phyloP scores from a whole-genome alignment of 805 yeast genomes.

The Lachancea thermotolerans region DNA sequence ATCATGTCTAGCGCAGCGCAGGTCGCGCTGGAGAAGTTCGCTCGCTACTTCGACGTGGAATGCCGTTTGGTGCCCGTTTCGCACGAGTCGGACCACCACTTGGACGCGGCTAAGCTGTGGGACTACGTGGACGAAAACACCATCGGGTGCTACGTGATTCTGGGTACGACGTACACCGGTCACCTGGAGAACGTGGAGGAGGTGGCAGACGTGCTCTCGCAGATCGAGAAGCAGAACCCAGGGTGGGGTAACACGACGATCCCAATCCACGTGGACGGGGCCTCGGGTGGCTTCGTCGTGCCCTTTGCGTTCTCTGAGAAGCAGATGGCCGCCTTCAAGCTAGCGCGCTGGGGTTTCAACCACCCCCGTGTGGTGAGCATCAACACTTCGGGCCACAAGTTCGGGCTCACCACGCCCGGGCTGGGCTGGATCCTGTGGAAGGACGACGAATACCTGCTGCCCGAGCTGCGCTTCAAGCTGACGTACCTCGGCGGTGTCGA shows the following conservation, averaged over 20 bases:
- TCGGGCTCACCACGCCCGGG: slow-evolving; percentile 86
- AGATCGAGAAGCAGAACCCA: slow-evolving; percentile 40
- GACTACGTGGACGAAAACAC: slow-evolving; percentile 82
- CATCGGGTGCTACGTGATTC: slow-evolving; percentile 79
- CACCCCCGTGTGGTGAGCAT: slow-evolving; percentile 72
- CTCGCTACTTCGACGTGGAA: slow-evolving; percentile 89
- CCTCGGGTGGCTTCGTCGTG: slow-evolving; percentile 84
- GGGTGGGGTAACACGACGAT: slow-evolving; percentile 40
- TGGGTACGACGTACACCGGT: slow-evolving; percentile 92
- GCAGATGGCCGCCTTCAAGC: slow-evolving; percentile 25
- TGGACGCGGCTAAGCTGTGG: slow-evolving; percentile 55
- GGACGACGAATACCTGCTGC: slow-evolving; percentile 55
- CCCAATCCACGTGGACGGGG: slow-evolving; percentile 92
- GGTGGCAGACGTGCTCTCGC: slow-evolving; percentile 59
- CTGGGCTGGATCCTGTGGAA: slow-evolving; percentile 90
- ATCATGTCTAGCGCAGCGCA: slow-evolving; percentile 91
- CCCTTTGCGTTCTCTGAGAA: slow-evolving; percentile 73
- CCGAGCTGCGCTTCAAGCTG: slow-evolving; percentile 66
- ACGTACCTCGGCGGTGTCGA: slow-evolving; percentile 85
- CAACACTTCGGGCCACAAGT: slow-evolving; percentile 89
- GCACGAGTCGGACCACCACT: slow-evolving; percentile 51
- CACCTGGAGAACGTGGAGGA: slow-evolving; percentile 73
- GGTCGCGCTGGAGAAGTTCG: slow-evolving; percentile 91
- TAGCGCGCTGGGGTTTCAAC: slow-evolving; percentile 66
- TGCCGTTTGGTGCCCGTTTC: slow-evolving; percentile 66